Evolutionary conservation across 768 basidiomycete species (phyloP).

Genomic region (Tubosaeta brunneosetosa): DNA sequence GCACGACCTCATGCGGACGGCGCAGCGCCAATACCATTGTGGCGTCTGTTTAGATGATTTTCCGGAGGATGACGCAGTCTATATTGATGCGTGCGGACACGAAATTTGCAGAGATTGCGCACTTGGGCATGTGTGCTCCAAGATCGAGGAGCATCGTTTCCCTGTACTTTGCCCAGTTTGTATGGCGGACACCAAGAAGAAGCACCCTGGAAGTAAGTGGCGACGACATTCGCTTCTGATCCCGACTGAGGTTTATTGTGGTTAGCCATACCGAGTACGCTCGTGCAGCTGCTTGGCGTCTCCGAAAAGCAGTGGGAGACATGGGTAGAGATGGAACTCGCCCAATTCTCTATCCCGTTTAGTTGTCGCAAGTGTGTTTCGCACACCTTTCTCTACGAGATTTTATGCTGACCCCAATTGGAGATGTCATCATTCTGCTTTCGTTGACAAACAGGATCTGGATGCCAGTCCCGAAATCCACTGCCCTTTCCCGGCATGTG

Average conservation of each 20-base stretch:
- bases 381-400: neutral
- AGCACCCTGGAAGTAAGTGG: conserved; percentile 29
- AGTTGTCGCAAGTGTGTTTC: conserved; percentile 46
- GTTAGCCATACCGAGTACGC: conserved; percentile 34
- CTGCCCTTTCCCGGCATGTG: conserved; percentile 49
- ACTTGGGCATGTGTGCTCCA: conserved; percentile 37
- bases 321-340: conserved; percentile 46
- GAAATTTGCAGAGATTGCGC: conserved; percentile 52
- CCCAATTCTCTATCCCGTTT: conserved; percentile 37
- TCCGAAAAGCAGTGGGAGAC: conserved; percentile 38
- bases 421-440: conserved; percentile 50
- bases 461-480: conserved; percentile 35
- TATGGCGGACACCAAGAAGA: conserved; percentile 29
- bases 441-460: conserved; percentile 48
- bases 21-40: conserved; percentile 45
- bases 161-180: conserved; percentile 63
- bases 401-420: neutral
- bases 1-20: conserved; percentile 22
- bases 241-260: neutral
- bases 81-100: conserved; percentile 44
- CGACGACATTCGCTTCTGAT: neutral
- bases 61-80: conserved; percentile 40
- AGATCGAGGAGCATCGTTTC: conserved; percentile 50
- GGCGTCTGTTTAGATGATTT: conserved; percentile 51
- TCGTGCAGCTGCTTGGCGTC: conserved; percentile 43